Conservation (phyloP, 495 filamentous ascomycete genomes). For the Aspergillus avenaceus region DNA sequence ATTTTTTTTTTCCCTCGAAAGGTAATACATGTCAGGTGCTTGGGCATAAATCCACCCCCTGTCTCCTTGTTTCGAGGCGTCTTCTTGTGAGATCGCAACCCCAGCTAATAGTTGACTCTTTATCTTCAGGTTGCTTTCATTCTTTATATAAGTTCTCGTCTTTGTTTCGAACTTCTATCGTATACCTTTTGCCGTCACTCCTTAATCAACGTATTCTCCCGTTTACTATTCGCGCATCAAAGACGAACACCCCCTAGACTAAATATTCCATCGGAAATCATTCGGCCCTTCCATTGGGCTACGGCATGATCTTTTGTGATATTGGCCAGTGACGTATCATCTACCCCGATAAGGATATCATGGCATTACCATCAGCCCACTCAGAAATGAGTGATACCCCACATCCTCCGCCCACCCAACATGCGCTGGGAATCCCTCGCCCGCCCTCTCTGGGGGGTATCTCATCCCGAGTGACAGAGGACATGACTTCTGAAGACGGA, state of each 20-base stretch:
- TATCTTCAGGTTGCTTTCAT: conserved; percentile 16
- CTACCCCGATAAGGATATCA: conserved; percentile 7
- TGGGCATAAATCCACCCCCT: neutral
- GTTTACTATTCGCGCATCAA: neutral
- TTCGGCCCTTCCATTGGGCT: neutral
- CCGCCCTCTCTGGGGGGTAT: conserved; percentile 56
- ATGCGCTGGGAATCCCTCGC: conserved; percentile 40
- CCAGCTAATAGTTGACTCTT: neutral
- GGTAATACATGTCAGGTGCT: neutral
- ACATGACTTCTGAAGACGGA: conserved; percentile 53
- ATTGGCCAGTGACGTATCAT: conserved; percentile 6
- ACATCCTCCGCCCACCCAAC: conserved; percentile 18
- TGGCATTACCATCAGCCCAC: conserved; percentile 25
- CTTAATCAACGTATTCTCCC: conserved; percentile 3
- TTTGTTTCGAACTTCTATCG: neutral
- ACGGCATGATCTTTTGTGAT: conserved; percentile 21
- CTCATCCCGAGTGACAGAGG: conserved; percentile 80
- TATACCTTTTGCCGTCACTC: conserved; percentile 15
- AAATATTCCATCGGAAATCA: neutral
- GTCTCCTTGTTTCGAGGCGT: neutral
- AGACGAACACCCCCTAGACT: neutral
- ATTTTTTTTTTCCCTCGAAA: neutral
- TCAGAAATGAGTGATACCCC: conserved; percentile 25
- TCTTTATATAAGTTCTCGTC: conserved; percentile 15
- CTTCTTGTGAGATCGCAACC: neutral